phyloP scores from a whole-genome alignment of 2,329 filamentous ascomycete genomes.

The Ophiostoma tasmaniense region DNA sequence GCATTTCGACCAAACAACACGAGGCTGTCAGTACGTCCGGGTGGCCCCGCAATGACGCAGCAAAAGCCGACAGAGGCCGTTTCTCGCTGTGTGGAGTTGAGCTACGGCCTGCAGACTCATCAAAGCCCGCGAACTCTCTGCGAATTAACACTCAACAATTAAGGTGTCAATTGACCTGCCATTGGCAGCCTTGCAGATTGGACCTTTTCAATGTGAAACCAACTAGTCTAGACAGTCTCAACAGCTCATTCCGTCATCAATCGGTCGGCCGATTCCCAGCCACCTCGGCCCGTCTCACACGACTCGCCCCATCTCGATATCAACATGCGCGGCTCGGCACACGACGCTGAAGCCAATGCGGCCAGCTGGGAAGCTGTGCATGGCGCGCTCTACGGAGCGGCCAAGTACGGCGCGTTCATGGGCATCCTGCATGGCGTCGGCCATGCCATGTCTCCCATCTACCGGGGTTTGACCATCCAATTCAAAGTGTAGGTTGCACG shows the following conservation, averaged over 20 bases:
- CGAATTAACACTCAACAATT: background rate
- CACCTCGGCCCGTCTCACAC: background rate
- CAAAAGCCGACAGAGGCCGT: conserved; percentile 2
- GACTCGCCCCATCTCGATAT: background rate
- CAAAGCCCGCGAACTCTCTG: conserved; percentile 2
- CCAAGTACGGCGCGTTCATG: conserved; percentile 63
- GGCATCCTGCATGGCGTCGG: conserved; percentile 54
- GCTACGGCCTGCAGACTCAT: conserved; percentile 5
- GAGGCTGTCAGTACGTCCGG: background rate
- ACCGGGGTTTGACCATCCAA: conserved; percentile 62
- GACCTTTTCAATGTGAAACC: background rate
- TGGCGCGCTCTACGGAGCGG: conserved; percentile 58
- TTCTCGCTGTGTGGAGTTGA: background rate
- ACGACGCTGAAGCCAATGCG: conserved; percentile 56
- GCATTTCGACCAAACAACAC: background rate
- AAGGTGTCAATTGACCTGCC: background rate
- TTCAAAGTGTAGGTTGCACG: conserved; percentile 60
- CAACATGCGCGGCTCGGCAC: conserved; percentile 43
- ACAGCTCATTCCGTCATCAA: background rate
- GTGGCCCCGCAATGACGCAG: conserved; percentile 16
- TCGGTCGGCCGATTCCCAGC: background rate
- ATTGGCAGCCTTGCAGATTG: background rate
- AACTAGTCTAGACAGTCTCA: background rate
- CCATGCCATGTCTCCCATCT: conserved; percentile 59
- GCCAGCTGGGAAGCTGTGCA: conserved; percentile 64